Base-by-base conservation (phyloP, 495 filamentous ascomycete genomes). In the Aspergillus bertholletiae region DNA sequence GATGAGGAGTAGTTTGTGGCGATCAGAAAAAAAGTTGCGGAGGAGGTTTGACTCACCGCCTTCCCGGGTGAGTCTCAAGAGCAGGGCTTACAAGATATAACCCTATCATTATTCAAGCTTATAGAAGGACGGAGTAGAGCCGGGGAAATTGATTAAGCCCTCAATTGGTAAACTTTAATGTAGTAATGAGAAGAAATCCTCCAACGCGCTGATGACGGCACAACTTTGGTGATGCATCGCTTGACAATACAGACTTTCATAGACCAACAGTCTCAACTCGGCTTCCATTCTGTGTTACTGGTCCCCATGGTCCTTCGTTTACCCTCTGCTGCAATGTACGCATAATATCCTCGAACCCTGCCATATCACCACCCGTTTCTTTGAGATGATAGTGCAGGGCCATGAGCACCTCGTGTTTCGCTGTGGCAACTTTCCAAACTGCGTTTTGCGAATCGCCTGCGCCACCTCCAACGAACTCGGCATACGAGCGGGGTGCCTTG, bases 381-480 rank as follows among this genome's bases (percentile, higher is more conserved):
- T 69, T 61, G 7, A 81, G 57, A 9, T 51, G 59, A 8, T 63
- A 49, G 44, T 76, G 61, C 24, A 87, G 60, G 15, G 69, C 68
- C 2, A 74, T 73, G 32, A 86, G 55, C 4, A 79, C 80, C 48
- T 81, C 82, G 58, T 80, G 80, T 60, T 85, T 86, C 3, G 80
- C 80, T 20, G 72, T 76, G 5, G 81, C 84, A 39, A 87, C 71
- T 55, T 79, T 75, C 73, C 82, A 87, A 6, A 82, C 80, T 0
- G 77, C 74, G 58, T 73, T 80, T 55, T 86, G 80, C 12, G 77
- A 65, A 54, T 85, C 83, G 1, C 80, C 82, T 3, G 76, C 74
- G 18, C 78, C 77, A 22, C 82, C 82, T 13, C 81, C 80, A 0
- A 84, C 81, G 41, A 84, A 76, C 28, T 81, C 82, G 20, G 77